phyloP scores from a whole-genome alignment of 1,284 basidiomycete genomes.

The Xerocomus nothofagi region DNA sequence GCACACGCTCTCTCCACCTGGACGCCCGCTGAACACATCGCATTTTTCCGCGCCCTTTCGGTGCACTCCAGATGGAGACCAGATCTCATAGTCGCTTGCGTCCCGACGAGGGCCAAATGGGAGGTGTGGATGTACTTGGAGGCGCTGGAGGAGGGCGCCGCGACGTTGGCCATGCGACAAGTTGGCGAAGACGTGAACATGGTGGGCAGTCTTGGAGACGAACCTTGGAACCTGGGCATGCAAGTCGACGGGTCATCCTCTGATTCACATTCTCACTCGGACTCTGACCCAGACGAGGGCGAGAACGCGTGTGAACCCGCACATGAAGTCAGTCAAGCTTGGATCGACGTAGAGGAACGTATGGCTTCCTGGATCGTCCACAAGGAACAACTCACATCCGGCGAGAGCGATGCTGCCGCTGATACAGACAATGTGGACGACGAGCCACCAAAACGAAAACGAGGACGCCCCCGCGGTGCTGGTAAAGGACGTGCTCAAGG shows the following conservation, averaged over 20 bases:
- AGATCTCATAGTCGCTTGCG: conserved; percentile 33
- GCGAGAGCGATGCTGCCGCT: background rate
- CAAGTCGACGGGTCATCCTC: background rate
- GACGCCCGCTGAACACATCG: conserved; percentile 63
- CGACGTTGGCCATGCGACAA: conserved; percentile 4
- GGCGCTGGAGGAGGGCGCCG: conserved; percentile 29
- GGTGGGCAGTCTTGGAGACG: background rate
- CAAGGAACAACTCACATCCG: conserved; percentile 36
- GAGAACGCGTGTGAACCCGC: conserved; percentile 37
- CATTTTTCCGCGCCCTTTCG: conserved; percentile 59
- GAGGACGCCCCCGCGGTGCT: conserved; percentile 11
- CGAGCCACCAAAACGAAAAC: conserved; percentile 13
- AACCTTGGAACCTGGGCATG: conserved; percentile 1
- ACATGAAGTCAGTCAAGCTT: conserved; percentile 58
- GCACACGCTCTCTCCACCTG: conserved; percentile 39
- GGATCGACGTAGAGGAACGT: conserved; percentile 61
- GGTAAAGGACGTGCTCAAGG: conserved; percentile 11
- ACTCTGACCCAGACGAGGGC: conserved; percentile 1
- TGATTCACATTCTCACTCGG: conserved; percentile 3
- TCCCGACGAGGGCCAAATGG: conserved; percentile 28
- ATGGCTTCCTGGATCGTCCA: conserved; percentile 43
- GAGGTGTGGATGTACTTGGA: conserved; percentile 35
- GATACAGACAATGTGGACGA: conserved; percentile 3
- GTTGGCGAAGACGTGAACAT: conserved; percentile 2
- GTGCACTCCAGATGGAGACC: conserved; percentile 36